These are phyloP conservation scores for Suillus subluteus DNA, from an alignment of 768 basidiomycete species.

Conservation along the genomic window DNA sequence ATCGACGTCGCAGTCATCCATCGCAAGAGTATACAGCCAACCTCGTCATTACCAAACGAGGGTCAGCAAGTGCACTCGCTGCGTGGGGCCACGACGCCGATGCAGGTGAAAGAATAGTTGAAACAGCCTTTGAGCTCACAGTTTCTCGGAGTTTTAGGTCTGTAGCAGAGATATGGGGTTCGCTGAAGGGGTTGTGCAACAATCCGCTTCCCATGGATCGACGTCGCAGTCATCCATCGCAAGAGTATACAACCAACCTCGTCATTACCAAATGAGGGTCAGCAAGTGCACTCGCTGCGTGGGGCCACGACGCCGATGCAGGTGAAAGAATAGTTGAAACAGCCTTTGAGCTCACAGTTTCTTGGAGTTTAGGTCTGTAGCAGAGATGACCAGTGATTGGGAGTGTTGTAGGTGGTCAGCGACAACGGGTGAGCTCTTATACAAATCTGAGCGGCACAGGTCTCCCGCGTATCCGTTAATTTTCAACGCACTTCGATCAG, in stretches of 20 bases:
- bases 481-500: background rate
- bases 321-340: constrained; percentile 18
- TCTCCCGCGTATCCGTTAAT: background rate
- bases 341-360: constrained; percentile 1
- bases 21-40: constrained; percentile 59
- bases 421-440: constrained; percentile 1
- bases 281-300: constrained; percentile 34
- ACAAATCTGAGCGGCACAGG: background rate
- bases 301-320: constrained; percentile 39
- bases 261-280: constrained; percentile 31
- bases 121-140: constrained; percentile 2
- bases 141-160: background rate
- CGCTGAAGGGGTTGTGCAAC: constrained; percentile 10
- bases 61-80: constrained; percentile 31
- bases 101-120: constrained; percentile 30
- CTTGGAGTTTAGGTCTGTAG: no score
- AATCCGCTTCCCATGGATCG: constrained; percentile 44
- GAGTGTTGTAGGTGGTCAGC: background rate
- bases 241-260: constrained; percentile 47
- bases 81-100: constrained; percentile 37
- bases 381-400: background rate
- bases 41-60: constrained; percentile 31
- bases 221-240: constrained; percentile 82
- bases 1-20: constrained; percentile 78
- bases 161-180: background rate